phyloP scores from a whole-genome alignment of 768 basidiomycete species.

The Auricularia cornea region DNA sequence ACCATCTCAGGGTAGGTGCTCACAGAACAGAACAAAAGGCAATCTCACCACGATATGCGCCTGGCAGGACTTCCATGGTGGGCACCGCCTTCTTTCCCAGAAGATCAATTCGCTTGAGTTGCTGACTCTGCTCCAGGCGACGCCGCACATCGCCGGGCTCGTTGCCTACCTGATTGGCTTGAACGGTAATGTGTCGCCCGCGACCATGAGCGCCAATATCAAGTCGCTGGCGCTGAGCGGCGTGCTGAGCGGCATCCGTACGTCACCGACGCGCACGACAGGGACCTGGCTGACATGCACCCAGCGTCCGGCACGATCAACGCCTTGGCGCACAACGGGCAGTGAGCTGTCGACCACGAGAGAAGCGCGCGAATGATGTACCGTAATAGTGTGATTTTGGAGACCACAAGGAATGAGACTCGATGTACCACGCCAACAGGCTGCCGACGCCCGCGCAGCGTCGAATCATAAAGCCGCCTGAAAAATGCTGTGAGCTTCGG shows the following conservation, averaged over 20 bases:
- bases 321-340: neutral
- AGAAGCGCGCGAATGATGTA: too few species aligned
- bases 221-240: slow-evolving; percentile 21
- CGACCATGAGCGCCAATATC: slow-evolving; percentile 21
- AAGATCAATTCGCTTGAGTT: neutral
- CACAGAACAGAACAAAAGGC: neutral
- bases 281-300: neutral
- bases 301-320: neutral
- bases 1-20: slow-evolving; percentile 23
- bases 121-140: slow-evolving; percentile 18
- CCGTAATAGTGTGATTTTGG: too few species aligned
- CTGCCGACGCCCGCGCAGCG: too few species aligned
- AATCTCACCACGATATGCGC: slow-evolving; percentile 10
- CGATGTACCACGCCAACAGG: too few species aligned
- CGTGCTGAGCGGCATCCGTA: slow-evolving; percentile 20
- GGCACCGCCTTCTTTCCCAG: neutral
- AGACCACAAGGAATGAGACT: too few species aligned
- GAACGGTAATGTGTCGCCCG: slow-evolving; percentile 25
- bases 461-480: too few species aligned
- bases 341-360: neutral
- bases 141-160: slow-evolving; percentile 34
- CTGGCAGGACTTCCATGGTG: slow-evolving; percentile 13
- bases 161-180: slow-evolving; percentile 30
- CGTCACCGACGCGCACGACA: neutral
- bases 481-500: too few species aligned